These are phyloP conservation scores for Neospermospora avenae DNA, from an alignment of 2,329 filamentous ascomycete genomes.

Conservation along the genomic window DNA sequence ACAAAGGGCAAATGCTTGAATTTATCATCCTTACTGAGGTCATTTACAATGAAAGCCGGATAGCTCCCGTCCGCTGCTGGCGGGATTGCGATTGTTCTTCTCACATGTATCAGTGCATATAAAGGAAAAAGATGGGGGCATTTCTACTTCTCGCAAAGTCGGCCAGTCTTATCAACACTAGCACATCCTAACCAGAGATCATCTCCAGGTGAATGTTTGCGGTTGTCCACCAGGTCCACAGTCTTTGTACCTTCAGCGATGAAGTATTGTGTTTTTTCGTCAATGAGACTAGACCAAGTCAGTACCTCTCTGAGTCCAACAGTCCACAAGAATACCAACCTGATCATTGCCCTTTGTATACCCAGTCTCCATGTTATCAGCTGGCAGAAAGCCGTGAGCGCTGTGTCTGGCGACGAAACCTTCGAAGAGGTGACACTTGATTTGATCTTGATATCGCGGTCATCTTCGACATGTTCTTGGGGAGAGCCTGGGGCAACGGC, in stretches of 20 bases:
- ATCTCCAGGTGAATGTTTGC: constrained; percentile 31
- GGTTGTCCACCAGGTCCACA: constrained; percentile 35
- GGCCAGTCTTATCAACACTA: constrained; percentile 30
- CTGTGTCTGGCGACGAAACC: constrained; percentile 41
- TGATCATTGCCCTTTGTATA: constrained; percentile 47
- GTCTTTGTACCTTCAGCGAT: constrained; percentile 50
- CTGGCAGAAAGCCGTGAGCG: constrained; percentile 46
- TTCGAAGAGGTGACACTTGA: constrained; percentile 32
- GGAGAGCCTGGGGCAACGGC: background rate
- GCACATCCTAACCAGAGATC: constrained; percentile 36
- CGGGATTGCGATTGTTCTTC: constrained; percentile 30
- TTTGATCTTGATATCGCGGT: constrained; percentile 19
- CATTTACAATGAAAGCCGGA: constrained; percentile 33
- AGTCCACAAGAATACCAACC: constrained; percentile 12
- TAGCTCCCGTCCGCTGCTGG: constrained; percentile 25
- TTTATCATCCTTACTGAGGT: constrained; percentile 30
- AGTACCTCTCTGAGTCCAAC: background rate
- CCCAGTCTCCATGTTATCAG: constrained; percentile 47
- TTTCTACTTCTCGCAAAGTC: constrained; percentile 33
- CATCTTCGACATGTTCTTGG: constrained; percentile 1
- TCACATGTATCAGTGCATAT: constrained; percentile 10
- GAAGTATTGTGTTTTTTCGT: constrained; percentile 45
- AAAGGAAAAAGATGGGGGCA: no score
- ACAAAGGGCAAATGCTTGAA: constrained; percentile 34
- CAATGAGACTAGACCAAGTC: constrained; percentile 39